These are phyloP conservation scores for Flaveria linearis DNA, from an alignment of 129 eudicot species.

Conservation along the genomic window DNA sequence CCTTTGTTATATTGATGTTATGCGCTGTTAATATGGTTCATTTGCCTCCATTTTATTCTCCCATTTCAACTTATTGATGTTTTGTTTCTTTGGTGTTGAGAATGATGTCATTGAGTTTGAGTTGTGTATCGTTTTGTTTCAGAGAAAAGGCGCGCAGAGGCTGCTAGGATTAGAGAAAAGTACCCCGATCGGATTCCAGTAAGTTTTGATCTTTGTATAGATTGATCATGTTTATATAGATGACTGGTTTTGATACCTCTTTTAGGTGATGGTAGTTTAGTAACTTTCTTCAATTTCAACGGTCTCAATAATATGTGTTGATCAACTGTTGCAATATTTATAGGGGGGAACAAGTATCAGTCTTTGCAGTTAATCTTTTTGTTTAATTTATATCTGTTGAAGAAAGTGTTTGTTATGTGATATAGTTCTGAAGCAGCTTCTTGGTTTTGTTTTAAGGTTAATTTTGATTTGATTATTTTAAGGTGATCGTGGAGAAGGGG, in stretches of 20 bases:
- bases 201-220: slow-evolving; percentile 29
- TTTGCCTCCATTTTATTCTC: not conserved
- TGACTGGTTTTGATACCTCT: not conserved
- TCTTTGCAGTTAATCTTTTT: not conserved
- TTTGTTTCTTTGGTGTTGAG: not conserved
- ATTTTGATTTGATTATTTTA: slow-evolving; percentile 5
- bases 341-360: not conserved
- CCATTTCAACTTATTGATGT: not conserved
- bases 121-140: not conserved
- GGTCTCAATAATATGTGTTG: not conserved
- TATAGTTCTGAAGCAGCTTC: not conserved
- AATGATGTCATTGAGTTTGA: not conserved
- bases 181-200: slow-evolving; percentile 83
- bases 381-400: not conserved
- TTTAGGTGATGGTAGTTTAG: not conserved
- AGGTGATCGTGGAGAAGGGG: slow-evolving; percentile 65
- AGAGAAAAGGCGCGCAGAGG: slow-evolving; percentile 83
- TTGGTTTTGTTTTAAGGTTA: slow-evolving; percentile 4
- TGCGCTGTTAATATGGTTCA: not conserved
- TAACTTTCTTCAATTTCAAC: too few relatives aligned
- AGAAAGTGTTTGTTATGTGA: not conserved
- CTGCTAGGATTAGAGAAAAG: slow-evolving; percentile 76
- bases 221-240: not conserved
- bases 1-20: slow-evolving; percentile 1
- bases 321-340: not conserved